These are phyloP conservation scores for Apiospora saccharicola DNA, from an alignment of 2,329 filamentous ascomycete genomes.

Conservation along the genomic window DNA sequence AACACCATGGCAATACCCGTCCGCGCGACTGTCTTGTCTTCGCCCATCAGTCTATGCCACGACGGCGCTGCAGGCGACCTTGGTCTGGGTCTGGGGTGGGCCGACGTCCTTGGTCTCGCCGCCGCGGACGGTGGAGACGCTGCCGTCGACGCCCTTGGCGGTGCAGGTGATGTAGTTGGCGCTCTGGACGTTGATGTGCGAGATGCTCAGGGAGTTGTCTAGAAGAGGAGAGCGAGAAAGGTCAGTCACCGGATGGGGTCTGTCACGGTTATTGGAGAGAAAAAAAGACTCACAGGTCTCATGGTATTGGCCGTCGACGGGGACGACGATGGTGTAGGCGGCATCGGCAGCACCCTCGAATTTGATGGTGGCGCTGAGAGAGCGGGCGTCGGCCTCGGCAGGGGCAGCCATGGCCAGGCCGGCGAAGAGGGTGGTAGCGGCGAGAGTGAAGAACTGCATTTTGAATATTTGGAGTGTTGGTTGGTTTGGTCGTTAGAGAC, in stretches of 20 bases:
- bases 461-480: not conserved
- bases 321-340: not conserved
- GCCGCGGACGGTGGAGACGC: constrained; percentile 2
- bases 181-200: constrained; percentile 17
- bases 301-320: not conserved
- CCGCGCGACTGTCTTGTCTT: not conserved
- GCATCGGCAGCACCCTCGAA: constrained; percentile 20
- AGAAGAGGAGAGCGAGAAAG: not conserved
- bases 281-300: not conserved
- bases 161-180: constrained; percentile 17
- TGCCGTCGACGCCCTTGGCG: constrained; percentile 20
- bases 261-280: not conserved
- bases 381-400: not conserved
- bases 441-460: constrained; percentile 23
- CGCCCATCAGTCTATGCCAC: not conserved
- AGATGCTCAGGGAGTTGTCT: constrained; percentile 22
- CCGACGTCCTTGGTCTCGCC: constrained; percentile 23
- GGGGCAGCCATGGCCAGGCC: constrained; percentile 9
- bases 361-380: not conserved
- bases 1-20: not conserved
- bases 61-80: constrained; percentile 4
- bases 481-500: constrained; percentile 1
- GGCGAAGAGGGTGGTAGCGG: constrained; percentile 22
- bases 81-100: constrained; percentile 20
- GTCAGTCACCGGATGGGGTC: not conserved